phyloP scores from a whole-genome alignment of 306 rosid species.

The Quercus wislizeni region DNA sequence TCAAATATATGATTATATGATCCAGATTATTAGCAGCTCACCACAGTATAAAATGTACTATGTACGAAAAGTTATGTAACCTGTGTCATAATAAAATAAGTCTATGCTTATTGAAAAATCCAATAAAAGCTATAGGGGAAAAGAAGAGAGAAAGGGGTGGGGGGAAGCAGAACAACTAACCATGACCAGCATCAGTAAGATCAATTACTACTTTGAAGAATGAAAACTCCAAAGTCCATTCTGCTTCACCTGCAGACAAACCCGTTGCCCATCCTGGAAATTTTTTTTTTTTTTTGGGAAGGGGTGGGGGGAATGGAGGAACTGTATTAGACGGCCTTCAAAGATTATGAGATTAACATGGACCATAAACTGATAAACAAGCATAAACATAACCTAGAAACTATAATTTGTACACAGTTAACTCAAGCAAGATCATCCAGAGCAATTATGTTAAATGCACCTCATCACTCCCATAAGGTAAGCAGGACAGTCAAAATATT shows the following conservation, averaged over 20 bases:
- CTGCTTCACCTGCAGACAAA: slow-evolving; percentile 76
- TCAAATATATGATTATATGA: slow-evolving; percentile 9
- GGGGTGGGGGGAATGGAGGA: not conserved
- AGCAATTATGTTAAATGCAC: not conserved
- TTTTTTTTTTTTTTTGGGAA: not conserved
- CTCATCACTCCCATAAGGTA: not conserved
- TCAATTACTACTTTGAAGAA: slow-evolving; percentile 79
- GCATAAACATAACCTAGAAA: not conserved
- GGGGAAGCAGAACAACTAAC: slow-evolving; percentile 39
- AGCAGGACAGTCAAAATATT: not conserved
- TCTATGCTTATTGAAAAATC: slow-evolving; percentile 8
- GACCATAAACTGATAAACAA: not conserved
- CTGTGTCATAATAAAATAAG: not conserved
- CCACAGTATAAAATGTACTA: not conserved
- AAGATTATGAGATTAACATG: not conserved
- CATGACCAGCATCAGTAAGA: slow-evolving; percentile 92
- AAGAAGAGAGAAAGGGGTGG: slow-evolving; percentile 12
- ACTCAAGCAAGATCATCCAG: not conserved
- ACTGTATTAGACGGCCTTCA: not conserved
- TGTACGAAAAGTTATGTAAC: not conserved
- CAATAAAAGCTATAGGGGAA: slow-evolving; percentile 4
- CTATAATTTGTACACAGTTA: not conserved
- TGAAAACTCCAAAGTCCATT: slow-evolving; percentile 56
- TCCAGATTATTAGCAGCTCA: not conserved
- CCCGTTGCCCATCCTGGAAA: slow-evolving; percentile 93